Conservation (phyloP, 768 basidiomycete genomes). For the Lactarius trivialis region DNA sequence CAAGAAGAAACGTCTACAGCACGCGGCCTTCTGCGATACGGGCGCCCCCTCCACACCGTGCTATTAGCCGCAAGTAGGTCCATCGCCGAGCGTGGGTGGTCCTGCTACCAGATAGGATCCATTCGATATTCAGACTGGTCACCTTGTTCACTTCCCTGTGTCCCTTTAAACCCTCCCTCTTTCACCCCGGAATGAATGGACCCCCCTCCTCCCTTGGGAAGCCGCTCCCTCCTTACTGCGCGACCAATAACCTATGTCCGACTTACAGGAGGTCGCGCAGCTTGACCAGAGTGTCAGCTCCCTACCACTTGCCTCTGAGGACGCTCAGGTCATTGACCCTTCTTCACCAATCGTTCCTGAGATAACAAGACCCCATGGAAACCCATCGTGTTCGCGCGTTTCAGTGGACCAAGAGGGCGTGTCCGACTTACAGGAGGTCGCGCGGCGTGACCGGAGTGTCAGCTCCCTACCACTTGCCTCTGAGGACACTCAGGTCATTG, state of each 20-base stretch:
- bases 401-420: no score
- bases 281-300: conserved; percentile 2
- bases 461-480: background rate
- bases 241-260: background rate
- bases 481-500: background rate
- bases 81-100: no score
- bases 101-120: no score
- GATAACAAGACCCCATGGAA: background rate
- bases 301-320: background rate
- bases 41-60: no score
- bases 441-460: background rate
- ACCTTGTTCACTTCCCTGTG: no score
- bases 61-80: no score
- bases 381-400: no score
- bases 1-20: no score
- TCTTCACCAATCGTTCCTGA: background rate
- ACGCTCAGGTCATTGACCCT: background rate
- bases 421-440: background rate
- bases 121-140: no score
- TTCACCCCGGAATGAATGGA: background rate
- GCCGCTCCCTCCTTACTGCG: no score
- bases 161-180: background rate
- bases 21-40: no score
- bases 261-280: background rate
- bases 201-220: background rate